phyloP scores from a whole-genome alignment of 345 rosid species.

The Clausena lansium region DNA sequence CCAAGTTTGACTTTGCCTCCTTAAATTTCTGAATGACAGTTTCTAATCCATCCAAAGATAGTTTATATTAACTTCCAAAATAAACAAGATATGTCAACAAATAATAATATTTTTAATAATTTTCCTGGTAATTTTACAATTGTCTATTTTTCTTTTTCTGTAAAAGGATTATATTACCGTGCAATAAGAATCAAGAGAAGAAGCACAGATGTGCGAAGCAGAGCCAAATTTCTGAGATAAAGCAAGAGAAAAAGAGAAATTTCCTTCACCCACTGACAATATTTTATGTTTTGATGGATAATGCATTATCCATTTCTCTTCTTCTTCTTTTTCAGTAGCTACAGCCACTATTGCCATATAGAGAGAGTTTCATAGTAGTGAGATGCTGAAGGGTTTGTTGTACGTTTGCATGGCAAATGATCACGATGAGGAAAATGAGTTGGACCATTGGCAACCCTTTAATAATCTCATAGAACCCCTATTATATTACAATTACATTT shows the following conservation, averaged over 20 bases:
- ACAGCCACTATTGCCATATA: not conserved
- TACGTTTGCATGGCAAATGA: no score
- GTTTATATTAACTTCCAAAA: not conserved
- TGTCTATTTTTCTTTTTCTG: no score
- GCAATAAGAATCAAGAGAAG: slow-evolving; percentile 54
- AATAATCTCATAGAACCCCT: no score
- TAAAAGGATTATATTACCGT: no score
- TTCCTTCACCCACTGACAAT: slow-evolving; percentile 64
- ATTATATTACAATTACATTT: no score
- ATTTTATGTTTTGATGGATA: slow-evolving; percentile 48
- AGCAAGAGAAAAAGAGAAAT: slow-evolving; percentile 50
- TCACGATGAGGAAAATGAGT: no score
- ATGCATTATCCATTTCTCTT: slow-evolving; percentile 39
- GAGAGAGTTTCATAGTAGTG: not conserved
- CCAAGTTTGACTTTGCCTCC: slow-evolving; percentile 43
- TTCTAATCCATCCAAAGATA: slow-evolving; percentile 28
- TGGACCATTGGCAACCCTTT: no score
- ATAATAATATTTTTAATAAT: no score
- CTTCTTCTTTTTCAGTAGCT: slow-evolving; percentile 1
- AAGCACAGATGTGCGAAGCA: slow-evolving; percentile 48
- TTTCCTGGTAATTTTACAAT: no score
- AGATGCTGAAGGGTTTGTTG: not conserved
- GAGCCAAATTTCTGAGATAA: slow-evolving; percentile 44
- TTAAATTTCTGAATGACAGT: slow-evolving; percentile 37
- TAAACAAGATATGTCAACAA: no score